These are phyloP conservation scores for Alectoria sarmentosa DNA, from an alignment of 495 filamentous ascomycete genomes.

Conservation along the genomic window DNA sequence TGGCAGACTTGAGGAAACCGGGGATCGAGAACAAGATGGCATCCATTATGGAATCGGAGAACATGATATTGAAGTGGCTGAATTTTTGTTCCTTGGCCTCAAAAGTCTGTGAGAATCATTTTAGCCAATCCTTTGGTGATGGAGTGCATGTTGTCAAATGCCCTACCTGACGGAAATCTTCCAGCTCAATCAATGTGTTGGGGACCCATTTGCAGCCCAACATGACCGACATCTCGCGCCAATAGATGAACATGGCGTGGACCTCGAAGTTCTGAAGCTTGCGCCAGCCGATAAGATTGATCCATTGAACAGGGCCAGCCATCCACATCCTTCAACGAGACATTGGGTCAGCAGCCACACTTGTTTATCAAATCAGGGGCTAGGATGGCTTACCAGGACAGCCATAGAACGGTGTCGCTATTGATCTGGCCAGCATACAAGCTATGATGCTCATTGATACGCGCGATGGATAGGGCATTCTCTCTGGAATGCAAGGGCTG, in stretches of 20 bases:
- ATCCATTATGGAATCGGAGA: slow-evolving; percentile 21
- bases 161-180: slow-evolving; percentile 17
- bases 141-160: not conserved
- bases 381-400: slow-evolving; percentile 16
- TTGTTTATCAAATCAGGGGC: not conserved
- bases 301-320: slow-evolving; percentile 21
- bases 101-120: not conserved
- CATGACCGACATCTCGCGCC: slow-evolving; percentile 23
- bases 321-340: slow-evolving; percentile 12
- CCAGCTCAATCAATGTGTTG: slow-evolving; percentile 16
- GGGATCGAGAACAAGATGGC: slow-evolving; percentile 21
- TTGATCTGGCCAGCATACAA: slow-evolving; percentile 26
- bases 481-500: slow-evolving; percentile 22
- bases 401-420: slow-evolving; percentile 28
- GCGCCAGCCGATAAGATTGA: slow-evolving; percentile 27
- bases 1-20: slow-evolving; percentile 14
- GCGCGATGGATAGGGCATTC: slow-evolving; percentile 21
- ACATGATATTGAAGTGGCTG: slow-evolving; percentile 14
- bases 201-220: slow-evolving; percentile 26
- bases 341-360: not conserved
- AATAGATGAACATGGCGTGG: slow-evolving; percentile 24
- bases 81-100: slow-evolving; percentile 12
- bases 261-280: slow-evolving; percentile 26
- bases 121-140: not conserved
- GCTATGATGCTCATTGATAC: slow-evolving; percentile 29